Percentiles rank a stretch among this genome's conserved stretches.
Conservation (phyloP, 164 flowering plant species). For the Macadamia integrifolia region DNA sequence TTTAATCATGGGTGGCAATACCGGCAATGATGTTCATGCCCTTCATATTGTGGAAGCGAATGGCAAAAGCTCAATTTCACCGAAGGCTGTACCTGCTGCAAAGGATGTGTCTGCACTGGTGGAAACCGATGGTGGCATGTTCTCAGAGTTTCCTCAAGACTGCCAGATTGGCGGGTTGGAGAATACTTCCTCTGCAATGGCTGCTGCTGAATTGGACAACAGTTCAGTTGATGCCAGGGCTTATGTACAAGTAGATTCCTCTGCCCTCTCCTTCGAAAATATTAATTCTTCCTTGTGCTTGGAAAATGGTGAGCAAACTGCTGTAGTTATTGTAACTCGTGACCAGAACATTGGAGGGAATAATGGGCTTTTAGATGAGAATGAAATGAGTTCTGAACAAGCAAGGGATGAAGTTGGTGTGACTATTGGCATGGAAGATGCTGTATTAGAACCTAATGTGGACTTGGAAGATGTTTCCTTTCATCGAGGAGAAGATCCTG, state of each 20-base stretch:
- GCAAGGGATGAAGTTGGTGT: conserved; percentile 18
- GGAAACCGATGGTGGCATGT: conserved; percentile 16
- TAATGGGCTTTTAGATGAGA: conserved; percentile 17
- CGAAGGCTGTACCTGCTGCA: conserved; percentile 15
- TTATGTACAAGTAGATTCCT: conserved; percentile 13
- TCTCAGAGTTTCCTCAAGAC: conserved; percentile 12
- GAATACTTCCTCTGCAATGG: neutral
- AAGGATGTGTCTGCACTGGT: conserved; percentile 17
- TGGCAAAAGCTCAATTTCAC: conserved; percentile 11
- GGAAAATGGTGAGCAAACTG: conserved; percentile 17
- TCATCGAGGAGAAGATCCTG: conserved; percentile 20
- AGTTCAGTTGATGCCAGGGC: conserved; percentile 12
- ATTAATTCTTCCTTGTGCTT: conserved; percentile 7
- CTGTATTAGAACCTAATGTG: conserved; percentile 13
- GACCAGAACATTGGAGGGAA: conserved; percentile 15
- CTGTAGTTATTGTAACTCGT: conserved; percentile 8
- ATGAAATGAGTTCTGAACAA: conserved; percentile 12
- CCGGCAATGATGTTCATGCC: conserved; percentile 15
- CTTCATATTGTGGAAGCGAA: conserved; percentile 14
- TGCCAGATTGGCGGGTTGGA: conserved; percentile 2
- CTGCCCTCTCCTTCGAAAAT: conserved; percentile 6
- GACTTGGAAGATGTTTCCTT: conserved; percentile 17
- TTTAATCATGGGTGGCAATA: conserved; percentile 11
- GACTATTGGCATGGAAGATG: conserved; percentile 18
- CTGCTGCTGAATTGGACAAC: too few species aligned